Conservation (phyloP, 345 rosid genomes). For the Trapa bicornis region DNA sequence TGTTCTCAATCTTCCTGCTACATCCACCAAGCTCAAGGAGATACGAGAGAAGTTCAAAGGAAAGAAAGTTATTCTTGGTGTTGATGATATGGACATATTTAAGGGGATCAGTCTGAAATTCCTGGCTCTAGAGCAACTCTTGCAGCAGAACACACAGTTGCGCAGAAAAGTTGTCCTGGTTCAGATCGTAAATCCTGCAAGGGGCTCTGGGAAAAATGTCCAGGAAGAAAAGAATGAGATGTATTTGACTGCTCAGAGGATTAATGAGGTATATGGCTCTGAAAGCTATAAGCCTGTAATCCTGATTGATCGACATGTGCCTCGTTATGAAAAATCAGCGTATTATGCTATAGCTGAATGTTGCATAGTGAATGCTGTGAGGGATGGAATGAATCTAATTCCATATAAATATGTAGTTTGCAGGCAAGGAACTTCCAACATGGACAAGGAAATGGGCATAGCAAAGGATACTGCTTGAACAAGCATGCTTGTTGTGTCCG, state of each 20-base stretch:
- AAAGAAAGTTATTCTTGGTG: conserved; percentile 51
- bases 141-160: conserved; percentile 42
- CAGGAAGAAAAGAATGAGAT: conserved; percentile 62
- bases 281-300: conserved; percentile 50
- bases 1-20: conserved; percentile 45
- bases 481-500: conserved; percentile 76
- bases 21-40: conserved; percentile 49
- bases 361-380: conserved; percentile 68
- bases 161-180: conserved; percentile 53
- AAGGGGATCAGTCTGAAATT: conserved; percentile 70
- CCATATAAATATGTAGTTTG: conserved; percentile 66
- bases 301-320: conserved; percentile 54
- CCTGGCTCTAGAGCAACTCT: conserved; percentile 54
- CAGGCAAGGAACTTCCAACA: conserved; percentile 51
- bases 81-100: conserved; percentile 79
- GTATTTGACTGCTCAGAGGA: conserved; percentile 43
- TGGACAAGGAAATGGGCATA: conserved; percentile 43
- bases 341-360: conserved; percentile 71
- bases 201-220: conserved; percentile 59
- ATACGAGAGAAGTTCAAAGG: conserved; percentile 46
- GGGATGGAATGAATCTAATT: conserved; percentile 81
- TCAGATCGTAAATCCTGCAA: conserved; percentile 72
- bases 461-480: conserved; percentile 32
- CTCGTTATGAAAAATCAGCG: conserved; percentile 67
- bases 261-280: conserved; percentile 48